phyloP scores from a whole-genome alignment of 441 rosid genomes.

The Euphorbia corollata region DNA sequence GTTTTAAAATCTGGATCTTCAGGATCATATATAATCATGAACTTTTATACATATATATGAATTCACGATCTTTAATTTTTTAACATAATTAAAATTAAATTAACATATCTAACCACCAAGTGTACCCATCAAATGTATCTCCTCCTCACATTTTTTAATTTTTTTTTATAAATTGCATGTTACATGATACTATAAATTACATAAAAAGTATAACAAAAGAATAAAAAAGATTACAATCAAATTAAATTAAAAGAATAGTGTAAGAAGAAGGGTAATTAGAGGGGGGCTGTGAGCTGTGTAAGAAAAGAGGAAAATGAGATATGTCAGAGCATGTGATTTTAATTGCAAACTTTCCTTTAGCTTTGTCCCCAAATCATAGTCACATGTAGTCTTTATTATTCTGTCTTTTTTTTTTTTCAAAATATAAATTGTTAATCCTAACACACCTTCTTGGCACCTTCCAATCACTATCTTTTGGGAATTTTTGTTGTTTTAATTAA shows the following conservation, averaged over 20 bases:
- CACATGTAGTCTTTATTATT: conserved; percentile 51
- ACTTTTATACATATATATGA: neutral
- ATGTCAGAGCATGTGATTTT: conserved; percentile 62
- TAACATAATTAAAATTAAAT: neutral
- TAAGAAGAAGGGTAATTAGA: neutral
- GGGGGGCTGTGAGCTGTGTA: conserved; percentile 48
- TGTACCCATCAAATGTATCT: neutral
- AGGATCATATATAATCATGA: neutral
- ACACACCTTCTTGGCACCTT: conserved; percentile 26
- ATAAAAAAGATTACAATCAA: neutral
- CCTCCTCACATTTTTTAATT: too few relatives aligned
- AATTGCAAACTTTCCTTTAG: conserved; percentile 14
- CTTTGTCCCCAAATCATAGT: conserved; percentile 62
- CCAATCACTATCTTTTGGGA: conserved; percentile 23
- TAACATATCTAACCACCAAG: neutral
- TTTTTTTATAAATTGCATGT: neutral
- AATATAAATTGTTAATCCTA: neutral
- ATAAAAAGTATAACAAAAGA: neutral
- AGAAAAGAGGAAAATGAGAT: conserved; percentile 11
- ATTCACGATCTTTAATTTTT: too few relatives aligned
- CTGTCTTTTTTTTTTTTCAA: conserved; percentile 6
- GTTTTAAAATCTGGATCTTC: neutral
- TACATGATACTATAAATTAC: neutral
- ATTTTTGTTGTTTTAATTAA: conserved; percentile 25
- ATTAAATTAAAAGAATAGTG: neutral